Percentiles rank a stretch among this genome's conserved stretches.
These are phyloP conservation scores for Saturnispora ahearnii DNA, from an alignment of 805 yeast species.

Conservation along the genomic window DNA sequence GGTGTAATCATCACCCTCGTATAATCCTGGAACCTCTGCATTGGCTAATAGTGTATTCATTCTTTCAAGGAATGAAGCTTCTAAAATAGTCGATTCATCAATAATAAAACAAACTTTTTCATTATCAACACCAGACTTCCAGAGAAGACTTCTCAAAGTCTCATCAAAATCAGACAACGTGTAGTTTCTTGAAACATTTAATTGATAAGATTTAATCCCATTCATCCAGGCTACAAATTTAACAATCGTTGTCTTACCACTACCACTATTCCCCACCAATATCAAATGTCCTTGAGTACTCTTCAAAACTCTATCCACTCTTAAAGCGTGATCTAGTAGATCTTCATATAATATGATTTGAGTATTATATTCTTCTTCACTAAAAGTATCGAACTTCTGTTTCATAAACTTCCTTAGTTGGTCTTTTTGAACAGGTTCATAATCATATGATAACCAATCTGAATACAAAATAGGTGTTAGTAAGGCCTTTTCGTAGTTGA, in stretches of 20 bases:
- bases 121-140: slow-evolving; percentile 42
- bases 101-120: slow-evolving; percentile 62
- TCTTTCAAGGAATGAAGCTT: slow-evolving; percentile 74
- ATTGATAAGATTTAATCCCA: slow-evolving; percentile 54
- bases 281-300: slow-evolving; percentile 90
- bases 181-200: slow-evolving; percentile 48
- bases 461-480: slow-evolving; percentile 55
- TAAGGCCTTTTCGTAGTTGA: slow-evolving; percentile 30
- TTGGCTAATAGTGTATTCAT: slow-evolving; percentile 93
- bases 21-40: slow-evolving; percentile 85
- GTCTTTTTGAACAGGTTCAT: slow-evolving; percentile 42
- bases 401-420: slow-evolving; percentile 46
- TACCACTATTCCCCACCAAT: slow-evolving; percentile 70
- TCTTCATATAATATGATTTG: slow-evolving; percentile 58
- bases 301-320: slow-evolving; percentile 73
- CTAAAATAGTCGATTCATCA: slow-evolving; percentile 72
- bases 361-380: slow-evolving; percentile 67
- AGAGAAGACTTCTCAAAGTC: slow-evolving; percentile 47
- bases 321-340: slow-evolving; percentile 60
- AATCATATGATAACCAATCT: slow-evolving; percentile 62
- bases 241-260: slow-evolving; percentile 71
- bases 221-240: slow-evolving; percentile 89
- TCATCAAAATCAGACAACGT: slow-evolving; percentile 57
- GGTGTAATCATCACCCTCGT: slow-evolving; percentile 61
- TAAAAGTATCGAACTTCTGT: slow-evolving; percentile 58